Base-by-base conservation (phyloP, 331 rosid species). In the Saraca asoca region DNA sequence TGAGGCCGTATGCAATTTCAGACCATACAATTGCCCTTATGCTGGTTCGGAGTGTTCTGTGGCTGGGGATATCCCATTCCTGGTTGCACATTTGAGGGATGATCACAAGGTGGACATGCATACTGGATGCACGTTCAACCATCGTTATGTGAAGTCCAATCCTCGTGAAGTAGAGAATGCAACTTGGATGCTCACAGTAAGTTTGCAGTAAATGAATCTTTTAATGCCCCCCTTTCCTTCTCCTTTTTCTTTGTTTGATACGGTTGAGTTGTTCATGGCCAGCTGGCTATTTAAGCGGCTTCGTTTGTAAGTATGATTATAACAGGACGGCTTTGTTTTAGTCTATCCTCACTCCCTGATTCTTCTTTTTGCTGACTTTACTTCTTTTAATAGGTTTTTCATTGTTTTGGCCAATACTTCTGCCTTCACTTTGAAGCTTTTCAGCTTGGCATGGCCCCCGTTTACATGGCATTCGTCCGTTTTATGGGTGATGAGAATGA, bases 31-130 rank as follows among this genome's bases (percentile, higher is more conserved):
- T 60, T 94, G 99, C 78, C 99, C 99, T 16, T 94, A 94, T 76
- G 99, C 99, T 8, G 99, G 99, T 37, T 94, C 99, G 0, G 99
- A 94, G 79, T 94, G 99, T 75, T 73, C 96, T 66, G 85, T 78
- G 56, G 91, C 76, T 10, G 99, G 99, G 45, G 99, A 94, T 67
- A 90, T 94, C 58, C 89, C 95, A 58, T 94, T 86, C 74, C 89
- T 94, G 7, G 99, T 94, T 80, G 78, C 96, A 57, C 99, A 94
- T 80, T 69, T 94, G 80, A 85, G 99, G 81, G 99, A 94, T 44
- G 99, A 94, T 79, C 99, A 94, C 57, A 94, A 94, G 79, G 99
- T 94, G 50, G 99, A 94, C 81, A 94, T 94, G 99, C 99, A 94
- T 78, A 86, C 97, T 2, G 99, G 99, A 56, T 94, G 95, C 81